These are phyloP conservation scores for Rickenella mellea DNA, from an alignment of 768 basidiomycete genomes.

Conservation along the genomic window DNA sequence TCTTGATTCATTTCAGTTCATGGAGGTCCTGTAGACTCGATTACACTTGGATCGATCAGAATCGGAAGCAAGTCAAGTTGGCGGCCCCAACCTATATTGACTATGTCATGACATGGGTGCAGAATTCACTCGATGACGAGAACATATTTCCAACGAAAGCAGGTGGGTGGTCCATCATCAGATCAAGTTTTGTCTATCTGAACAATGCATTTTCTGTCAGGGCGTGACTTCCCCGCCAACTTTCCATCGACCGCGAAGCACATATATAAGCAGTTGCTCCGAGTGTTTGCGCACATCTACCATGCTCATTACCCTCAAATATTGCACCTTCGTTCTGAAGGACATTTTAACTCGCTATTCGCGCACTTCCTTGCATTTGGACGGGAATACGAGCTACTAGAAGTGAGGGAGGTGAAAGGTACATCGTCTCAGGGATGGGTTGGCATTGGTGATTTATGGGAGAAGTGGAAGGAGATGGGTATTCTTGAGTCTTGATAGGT, in stretches of 20 bases:
- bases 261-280: conserved; percentile 92
- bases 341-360: conserved; percentile 94
- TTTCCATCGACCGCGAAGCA: conserved; percentile 90
- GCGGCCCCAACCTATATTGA: conserved; percentile 96
- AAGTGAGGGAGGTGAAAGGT: conserved; percentile 81
- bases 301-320: conserved; percentile 89
- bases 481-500: conserved; percentile 39
- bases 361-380: conserved; percentile 98
- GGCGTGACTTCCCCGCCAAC: conserved; percentile 75
- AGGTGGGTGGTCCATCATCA: conserved; percentile 37
- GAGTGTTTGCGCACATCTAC: conserved; percentile 96
- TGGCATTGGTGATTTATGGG: conserved; percentile 74
- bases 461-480: conserved; percentile 86
- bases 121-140: conserved; percentile 91
- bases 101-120: conserved; percentile 95
- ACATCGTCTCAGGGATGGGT: conserved; percentile 42
- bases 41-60: conserved; percentile 92
- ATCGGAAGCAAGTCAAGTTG: conserved; percentile 77
- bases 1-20: not conserved
- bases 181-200: conserved; percentile 2
- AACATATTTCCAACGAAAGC: conserved; percentile 91
- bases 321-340: conserved; percentile 87
- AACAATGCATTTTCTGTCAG: conserved; percentile 31
- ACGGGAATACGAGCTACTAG: conserved; percentile 83
- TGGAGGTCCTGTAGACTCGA: conserved; percentile 49